These are phyloP conservation scores for Dactylis glomerata DNA, from an alignment of 176 grass and related monocot species.

Conservation along the genomic window DNA sequence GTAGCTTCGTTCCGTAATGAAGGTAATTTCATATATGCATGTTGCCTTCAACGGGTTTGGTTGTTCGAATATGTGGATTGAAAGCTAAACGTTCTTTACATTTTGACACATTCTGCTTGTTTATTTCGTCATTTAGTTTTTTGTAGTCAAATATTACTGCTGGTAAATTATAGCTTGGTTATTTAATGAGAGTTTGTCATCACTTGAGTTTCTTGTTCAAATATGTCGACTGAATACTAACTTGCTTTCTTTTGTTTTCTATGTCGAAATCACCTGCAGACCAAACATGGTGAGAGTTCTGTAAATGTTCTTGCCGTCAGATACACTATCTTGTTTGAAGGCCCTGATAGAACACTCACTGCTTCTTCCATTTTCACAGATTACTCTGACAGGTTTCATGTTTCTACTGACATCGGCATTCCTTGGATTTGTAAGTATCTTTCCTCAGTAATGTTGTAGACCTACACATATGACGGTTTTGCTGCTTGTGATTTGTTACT, in stretches of 20 bases:
- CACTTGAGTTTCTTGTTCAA: background rate
- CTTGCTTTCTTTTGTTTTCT: background rate
- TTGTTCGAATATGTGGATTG: background rate
- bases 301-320: background rate
- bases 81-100: no score
- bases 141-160: no score
- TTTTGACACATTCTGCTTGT: no score
- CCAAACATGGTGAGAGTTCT: slow-evolving; percentile 79
- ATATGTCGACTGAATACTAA: slow-evolving; percentile 22
- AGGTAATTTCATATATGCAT: background rate
- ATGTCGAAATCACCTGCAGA: slow-evolving; percentile 45
- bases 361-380: slow-evolving; percentile 39
- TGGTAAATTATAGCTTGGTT: no score
- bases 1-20: background rate
- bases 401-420: slow-evolving; percentile 75
- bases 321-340: slow-evolving; percentile 21
- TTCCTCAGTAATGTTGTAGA: background rate
- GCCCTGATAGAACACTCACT: background rate
- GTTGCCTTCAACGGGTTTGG: background rate
- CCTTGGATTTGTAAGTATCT: slow-evolving; percentile 92
- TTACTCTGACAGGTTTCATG: slow-evolving; percentile 88
- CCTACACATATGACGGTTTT: background rate
- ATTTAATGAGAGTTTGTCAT: no score
- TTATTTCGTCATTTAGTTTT: no score
- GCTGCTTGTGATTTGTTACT: background rate